Evolutionary conservation across 257 asterid genomes (phyloP), one percentile per base, ranked within the genome.

Genomic region (Solanum medicagineum): DNA sequence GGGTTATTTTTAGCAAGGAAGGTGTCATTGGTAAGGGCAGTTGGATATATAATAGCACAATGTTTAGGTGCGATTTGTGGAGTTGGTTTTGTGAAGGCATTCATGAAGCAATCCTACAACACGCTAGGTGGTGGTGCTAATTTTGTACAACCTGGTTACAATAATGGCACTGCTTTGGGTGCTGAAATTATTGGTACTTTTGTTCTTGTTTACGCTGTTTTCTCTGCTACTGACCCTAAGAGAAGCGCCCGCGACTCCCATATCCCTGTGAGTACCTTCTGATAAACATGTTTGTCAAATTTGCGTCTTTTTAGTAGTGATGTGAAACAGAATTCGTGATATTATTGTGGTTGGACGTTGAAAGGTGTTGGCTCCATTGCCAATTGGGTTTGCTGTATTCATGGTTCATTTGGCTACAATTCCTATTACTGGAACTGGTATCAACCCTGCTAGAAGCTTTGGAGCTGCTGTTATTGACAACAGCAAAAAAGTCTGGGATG

Each of bases 331-430:
- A 45, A n/a, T 45, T 73, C 15, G 20, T 8, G 8, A 29, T 60
- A 8, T 22, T 55, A 22, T 79, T 10, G 20, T 54, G 5, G 51
- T 42, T 42, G 29, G 42, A n/a, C 20, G 32, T 15, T 22, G 70
- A 40, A 77, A 95, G 96, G 98, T 95, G 19, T 91, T 95, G 95
- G 99, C 99, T 59, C 99, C 99, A 15, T 95, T 95, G 26, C 99
- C 98, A 8, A 95, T 95, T 74, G 99, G 99, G 20, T 95, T 95
- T 83, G 99, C 99, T 12, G 99, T 95, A 9, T 95, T 95, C 89
- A 95, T 95, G 99, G 99, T 95, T 49, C 99, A 95, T 87, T 92
- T 95, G 93, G 99, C 97, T 6, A 95, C 99, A 22, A 95, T 95
- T 32, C 98, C 98, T 65, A 92, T 95, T 89, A 94, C 99, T 47